Percentiles rank a stretch among this genome's conserved stretches.
phyloP scores from a whole-genome alignment of 805 yeast genomes.

The Spathaspora girioi region DNA sequence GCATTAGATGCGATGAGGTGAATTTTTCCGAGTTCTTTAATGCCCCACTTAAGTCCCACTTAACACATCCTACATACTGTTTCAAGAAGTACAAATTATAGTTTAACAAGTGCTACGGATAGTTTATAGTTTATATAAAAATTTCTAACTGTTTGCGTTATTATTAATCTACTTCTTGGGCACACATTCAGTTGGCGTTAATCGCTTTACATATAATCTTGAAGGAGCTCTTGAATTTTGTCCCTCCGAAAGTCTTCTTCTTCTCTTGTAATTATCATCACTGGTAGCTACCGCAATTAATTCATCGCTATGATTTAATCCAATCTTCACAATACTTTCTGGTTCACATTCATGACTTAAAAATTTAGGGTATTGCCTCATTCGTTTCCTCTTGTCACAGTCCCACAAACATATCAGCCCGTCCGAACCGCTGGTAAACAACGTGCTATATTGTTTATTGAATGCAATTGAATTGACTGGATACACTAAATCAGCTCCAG shows the following conservation, averaged over 20 bases:
- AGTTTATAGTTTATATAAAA: not conserved
- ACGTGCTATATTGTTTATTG: constrained; percentile 30
- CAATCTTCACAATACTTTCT: constrained; percentile 23
- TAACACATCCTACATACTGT: too few species aligned
- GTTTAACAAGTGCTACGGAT: too few species aligned
- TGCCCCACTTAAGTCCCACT: not conserved
- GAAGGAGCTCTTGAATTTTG: constrained; percentile 12
- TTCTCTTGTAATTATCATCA: constrained; percentile 39
- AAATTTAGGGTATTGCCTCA: constrained; percentile 37
- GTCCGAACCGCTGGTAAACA: constrained; percentile 54
- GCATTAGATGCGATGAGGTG: not conserved
- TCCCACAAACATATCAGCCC: constrained; percentile 51
- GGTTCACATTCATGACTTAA: constrained; percentile 10
- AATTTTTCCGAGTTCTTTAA: not conserved
- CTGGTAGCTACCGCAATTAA: constrained; percentile 37
- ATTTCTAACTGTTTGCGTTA: not conserved
- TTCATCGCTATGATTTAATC: constrained; percentile 12
- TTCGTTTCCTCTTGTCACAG: constrained; percentile 39
- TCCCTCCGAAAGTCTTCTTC: constrained; percentile 9
- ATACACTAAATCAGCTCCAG: constrained; percentile 47
- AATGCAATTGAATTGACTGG: constrained; percentile 51
- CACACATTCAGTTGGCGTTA: constrained; percentile 9
- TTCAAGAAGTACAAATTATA: too few species aligned
- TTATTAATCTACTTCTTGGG: constrained; percentile 6
- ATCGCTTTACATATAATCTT: constrained; percentile 13